phyloP scores from a whole-genome alignment of 805 yeast genomes.

The Komagataella pastoris region DNA sequence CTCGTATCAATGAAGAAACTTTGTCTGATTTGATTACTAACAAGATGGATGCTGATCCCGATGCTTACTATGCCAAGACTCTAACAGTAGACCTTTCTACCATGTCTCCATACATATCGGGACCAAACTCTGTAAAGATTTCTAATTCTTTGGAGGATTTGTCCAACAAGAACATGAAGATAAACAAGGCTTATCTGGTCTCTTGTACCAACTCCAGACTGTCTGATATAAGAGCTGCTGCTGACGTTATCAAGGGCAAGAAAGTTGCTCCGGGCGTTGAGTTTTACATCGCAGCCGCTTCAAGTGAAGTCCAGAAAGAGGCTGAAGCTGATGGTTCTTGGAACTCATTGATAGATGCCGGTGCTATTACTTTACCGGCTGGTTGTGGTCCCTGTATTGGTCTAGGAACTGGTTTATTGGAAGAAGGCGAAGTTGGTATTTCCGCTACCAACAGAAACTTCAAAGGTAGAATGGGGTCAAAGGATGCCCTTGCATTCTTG shows the following conservation, averaged over 20 bases:
- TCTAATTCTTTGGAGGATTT: conserved; percentile 68
- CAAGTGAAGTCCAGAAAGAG: conserved; percentile 82
- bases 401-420: conserved; percentile 82
- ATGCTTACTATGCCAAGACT: conserved; percentile 82
- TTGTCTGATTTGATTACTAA: conserved; percentile 37
- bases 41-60: conserved; percentile 43
- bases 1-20: conserved; percentile 60
- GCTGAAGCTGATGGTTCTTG: conserved; percentile 91
- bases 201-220: conserved; percentile 94
- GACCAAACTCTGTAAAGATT: conserved; percentile 95
- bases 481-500: conserved; percentile 88
- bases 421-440: conserved; percentile 96
- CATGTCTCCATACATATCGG: conserved; percentile 80
- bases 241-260: conserved; percentile 68
- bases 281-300: conserved; percentile 96
- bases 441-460: conserved; percentile 97
- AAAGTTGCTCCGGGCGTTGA: conserved; percentile 85
- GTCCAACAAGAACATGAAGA: conserved; percentile 56
- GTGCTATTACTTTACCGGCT: conserved; percentile 90
- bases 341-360: conserved; percentile 81
- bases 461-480: conserved; percentile 98
- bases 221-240: conserved; percentile 90
- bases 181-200: conserved; percentile 93
- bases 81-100: conserved; percentile 69
- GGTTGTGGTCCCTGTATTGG: conserved; percentile 99